These are phyloP conservation scores for Suillus fuscotomentosus DNA, from an alignment of 768 basidiomycete genomes.

Conservation along the genomic window DNA sequence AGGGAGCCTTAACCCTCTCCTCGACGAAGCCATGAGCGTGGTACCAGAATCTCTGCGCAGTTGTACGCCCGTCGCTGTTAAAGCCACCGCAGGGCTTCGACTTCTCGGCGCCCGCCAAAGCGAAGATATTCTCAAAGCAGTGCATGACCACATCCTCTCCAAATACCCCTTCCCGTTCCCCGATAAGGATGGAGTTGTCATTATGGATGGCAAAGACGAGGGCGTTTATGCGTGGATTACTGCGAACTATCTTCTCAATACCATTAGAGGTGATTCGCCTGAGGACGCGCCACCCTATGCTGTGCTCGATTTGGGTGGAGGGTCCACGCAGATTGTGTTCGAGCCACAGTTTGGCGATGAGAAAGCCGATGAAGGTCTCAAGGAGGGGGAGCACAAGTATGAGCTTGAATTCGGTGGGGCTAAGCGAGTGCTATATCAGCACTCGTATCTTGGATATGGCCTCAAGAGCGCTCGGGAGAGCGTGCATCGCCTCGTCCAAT, in stretches of 20 bases:
- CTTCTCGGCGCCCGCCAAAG: constrained; percentile 63
- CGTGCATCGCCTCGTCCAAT: constrained; percentile 90
- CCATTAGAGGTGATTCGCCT: constrained; percentile 57
- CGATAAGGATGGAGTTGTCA: constrained; percentile 65
- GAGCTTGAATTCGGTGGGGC: constrained; percentile 72
- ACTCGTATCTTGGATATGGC: constrained; percentile 97
- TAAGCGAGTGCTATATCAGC: constrained; percentile 84
- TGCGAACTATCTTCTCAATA: constrained; percentile 85
- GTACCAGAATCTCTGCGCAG: constrained; percentile 61
- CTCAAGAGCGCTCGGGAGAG: constrained; percentile 83
- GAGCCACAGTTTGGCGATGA: constrained; percentile 65
- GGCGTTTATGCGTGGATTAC: constrained; percentile 99
- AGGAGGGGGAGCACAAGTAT: constrained; percentile 92
- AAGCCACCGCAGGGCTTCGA: constrained; percentile 89
- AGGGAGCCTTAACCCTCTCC: constrained; percentile 68
- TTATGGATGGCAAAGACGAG: constrained; percentile 97
- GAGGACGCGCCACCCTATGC: constrained; percentile 64
- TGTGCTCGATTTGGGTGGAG: constrained; percentile 94
- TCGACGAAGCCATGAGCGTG: constrained; percentile 76
- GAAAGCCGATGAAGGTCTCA: constrained; percentile 38
- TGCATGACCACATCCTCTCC: constrained; percentile 53
- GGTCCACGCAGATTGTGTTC: constrained; percentile 97
- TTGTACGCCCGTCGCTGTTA: constrained; percentile 89
- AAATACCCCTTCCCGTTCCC: constrained; percentile 69
- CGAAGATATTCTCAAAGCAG: constrained; percentile 71